These are phyloP conservation scores for Lenzites betulinus DNA, from an alignment of 768 basidiomycete genomes.

Conservation along the genomic window DNA sequence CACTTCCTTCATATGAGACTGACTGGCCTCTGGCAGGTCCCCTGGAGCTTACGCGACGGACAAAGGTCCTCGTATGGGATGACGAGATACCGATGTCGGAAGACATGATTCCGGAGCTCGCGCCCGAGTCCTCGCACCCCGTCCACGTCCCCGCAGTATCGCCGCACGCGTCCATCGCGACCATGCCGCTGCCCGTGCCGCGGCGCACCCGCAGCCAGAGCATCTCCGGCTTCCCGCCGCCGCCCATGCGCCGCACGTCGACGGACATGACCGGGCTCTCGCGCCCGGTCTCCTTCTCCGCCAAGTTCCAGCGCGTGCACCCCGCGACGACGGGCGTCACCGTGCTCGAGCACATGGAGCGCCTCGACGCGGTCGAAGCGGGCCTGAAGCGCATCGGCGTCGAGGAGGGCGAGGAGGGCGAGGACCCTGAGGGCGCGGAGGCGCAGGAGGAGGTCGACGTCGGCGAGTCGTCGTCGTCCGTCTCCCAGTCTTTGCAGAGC, in stretches of 20 bases:
- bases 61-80: constrained; percentile 81
- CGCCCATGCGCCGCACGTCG: constrained; percentile 64
- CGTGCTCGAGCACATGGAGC: constrained; percentile 83
- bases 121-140: constrained; percentile 33
- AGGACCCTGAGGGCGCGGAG: constrained; percentile 50
- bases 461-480: constrained; percentile 43
- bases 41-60: constrained; percentile 82
- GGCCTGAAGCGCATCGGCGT: constrained; percentile 75
- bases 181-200: constrained; percentile 59
- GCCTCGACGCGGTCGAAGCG: constrained; percentile 80
- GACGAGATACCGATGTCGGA: constrained; percentile 79
- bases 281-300: constrained; percentile 79
- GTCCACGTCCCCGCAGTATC: constrained; percentile 39
- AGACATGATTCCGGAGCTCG: constrained; percentile 45
- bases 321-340: constrained; percentile 87
- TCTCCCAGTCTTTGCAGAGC: neutral
- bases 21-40: constrained; percentile 56
- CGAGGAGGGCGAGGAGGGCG: constrained; percentile 43
- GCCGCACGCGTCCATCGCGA: constrained; percentile 62
- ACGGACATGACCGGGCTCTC: constrained; percentile 63
- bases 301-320: constrained; percentile 82
- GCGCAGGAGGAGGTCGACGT: constrained; percentile 68
- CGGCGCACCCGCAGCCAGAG: constrained; percentile 60
- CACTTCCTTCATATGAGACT: neutral
- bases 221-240: constrained; percentile 65